Base-by-base conservation (phyloP, 768 basidiomycete genomes). In the Lactarius pseudohatsudake region DNA sequence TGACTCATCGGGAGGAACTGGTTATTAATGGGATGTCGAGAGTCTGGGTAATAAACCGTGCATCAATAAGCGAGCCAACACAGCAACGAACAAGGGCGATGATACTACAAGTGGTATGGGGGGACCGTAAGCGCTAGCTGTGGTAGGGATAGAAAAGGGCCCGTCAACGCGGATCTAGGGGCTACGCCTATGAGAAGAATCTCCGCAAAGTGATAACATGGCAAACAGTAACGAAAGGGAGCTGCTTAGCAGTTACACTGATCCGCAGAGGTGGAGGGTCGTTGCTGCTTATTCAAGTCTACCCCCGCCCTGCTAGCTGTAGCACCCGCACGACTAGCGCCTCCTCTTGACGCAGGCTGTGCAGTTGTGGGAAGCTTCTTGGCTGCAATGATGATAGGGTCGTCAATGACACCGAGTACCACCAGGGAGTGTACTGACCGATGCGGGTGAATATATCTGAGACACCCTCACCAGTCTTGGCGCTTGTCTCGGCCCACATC, bases 401-500 rank as follows among this genome's bases (percentile, higher is more conserved):
- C 36, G 40, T n/a, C 32, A 26, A 59, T 15, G 26, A 32, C 11
- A 54, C 30, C 62, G 38, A 30, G 45, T 22, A 56, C 32, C 1
- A 11, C 18, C 11, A 69, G 30, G 50, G 66, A 61, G 38, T 32
- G 34, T 22, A 74, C 86, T 69, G 72, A 92, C 92, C 93, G 71
- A 96, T 94, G 8, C 88, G 85, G 38, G 86, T 88, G 78, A 96
- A 95, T 68, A 96, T 89, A 61, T 92, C 91, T 53, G 87, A 77
- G 16, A 96, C 93, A 66, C 91, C 91, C 70, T 94, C 89, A 32
- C 92, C 93, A 18, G 86, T 82, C 85, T 96, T 96, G 47, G 94
- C 94, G 74, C 90, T 92, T 1, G 92, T 92, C 79, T 96, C 94
- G 57, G 85, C 86, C 91, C 92, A 96, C 89, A 95, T 89, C 56